Conservation (phyloP, 306 rosid genomes). For the Inga oerstediana region DNA sequence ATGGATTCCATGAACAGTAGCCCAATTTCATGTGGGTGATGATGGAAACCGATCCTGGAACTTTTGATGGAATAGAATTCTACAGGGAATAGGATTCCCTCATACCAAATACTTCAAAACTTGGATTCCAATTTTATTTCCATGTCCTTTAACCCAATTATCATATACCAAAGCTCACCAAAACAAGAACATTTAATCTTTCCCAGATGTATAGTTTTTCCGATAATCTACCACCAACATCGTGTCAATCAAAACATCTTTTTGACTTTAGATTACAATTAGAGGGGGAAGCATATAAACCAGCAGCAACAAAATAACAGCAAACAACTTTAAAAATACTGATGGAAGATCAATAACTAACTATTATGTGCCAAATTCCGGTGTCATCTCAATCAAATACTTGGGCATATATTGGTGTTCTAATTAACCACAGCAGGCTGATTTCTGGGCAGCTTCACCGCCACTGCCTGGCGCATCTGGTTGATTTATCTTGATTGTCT, state of each 20-base stretch:
- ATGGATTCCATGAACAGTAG: no score
- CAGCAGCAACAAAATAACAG: slow-evolving; percentile 16
- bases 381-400: slow-evolving; percentile 25
- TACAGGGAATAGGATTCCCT: neutral
- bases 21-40: no score
- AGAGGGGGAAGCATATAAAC: slow-evolving; percentile 22
- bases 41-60: no score
- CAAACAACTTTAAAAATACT: slow-evolving; percentile 31
- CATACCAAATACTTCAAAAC: neutral
- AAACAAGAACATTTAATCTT: neutral
- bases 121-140: neutral
- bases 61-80: no score
- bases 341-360: slow-evolving; percentile 33
- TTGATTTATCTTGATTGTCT: slow-evolving; percentile 68
- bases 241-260: slow-evolving; percentile 18
- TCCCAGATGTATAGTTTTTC: slow-evolving; percentile 23
- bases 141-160: neutral
- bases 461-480: slow-evolving; percentile 47
- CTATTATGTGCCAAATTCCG: slow-evolving; percentile 38
- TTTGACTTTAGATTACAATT: slow-evolving; percentile 35
- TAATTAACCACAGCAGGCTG: slow-evolving; percentile 75
- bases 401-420: slow-evolving; percentile 27
- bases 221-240: slow-evolving; percentile 18
- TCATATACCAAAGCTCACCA: neutral
- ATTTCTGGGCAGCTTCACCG: slow-evolving; percentile 60